A percentile compares a stretch with the other conserved stretches of the same genome.
Evolutionary conservation across 2,329 filamentous ascomycete genomes (phyloP).

Genomic region (Botrytis fragariae): DNA sequence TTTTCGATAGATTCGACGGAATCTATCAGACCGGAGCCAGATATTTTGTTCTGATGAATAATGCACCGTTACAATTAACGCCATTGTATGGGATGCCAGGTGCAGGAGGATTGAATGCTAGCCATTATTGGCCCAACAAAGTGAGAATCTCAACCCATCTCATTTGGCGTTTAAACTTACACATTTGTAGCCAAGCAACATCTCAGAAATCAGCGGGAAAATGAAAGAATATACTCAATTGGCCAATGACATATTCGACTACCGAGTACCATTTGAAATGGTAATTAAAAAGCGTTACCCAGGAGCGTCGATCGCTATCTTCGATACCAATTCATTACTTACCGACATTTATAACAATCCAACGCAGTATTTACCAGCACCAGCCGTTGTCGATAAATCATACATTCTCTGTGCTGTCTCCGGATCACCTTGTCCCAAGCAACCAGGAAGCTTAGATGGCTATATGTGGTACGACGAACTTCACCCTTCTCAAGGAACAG

Average conservation of each 20-base stretch:
- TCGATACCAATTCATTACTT: constrained; percentile 65
- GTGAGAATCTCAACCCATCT: constrained; percentile 20
- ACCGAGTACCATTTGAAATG: constrained; percentile 49
- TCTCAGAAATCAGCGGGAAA: constrained; percentile 47
- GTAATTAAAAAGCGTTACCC: constrained; percentile 49
- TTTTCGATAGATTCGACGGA: constrained; percentile 60
- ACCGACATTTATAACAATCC: constrained; percentile 64
- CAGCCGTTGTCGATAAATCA: constrained; percentile 59
- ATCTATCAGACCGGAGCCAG: constrained; percentile 66
- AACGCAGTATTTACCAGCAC: constrained; percentile 57
- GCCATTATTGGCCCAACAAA: constrained; percentile 46
- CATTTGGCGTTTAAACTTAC: constrained; percentile 34
- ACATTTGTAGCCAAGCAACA: constrained; percentile 46
- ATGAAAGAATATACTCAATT: constrained; percentile 50
- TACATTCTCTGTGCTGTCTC: constrained; percentile 52
- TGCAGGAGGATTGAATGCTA: constrained; percentile 44
- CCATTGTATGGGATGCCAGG: constrained; percentile 60
- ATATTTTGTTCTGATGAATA: constrained; percentile 70
- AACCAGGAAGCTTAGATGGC: constrained; percentile 49
- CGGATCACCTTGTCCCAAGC: constrained; percentile 38
- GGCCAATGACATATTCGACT: constrained; percentile 50
- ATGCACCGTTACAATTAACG: constrained; percentile 62
- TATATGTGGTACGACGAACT: constrained; percentile 74
- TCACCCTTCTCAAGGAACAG: constrained; percentile 66
- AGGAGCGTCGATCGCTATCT: constrained; percentile 60